phyloP scores from a whole-genome alignment of 2,329 filamentous ascomycete species.

The Cordyceps pruinosa region DNA sequence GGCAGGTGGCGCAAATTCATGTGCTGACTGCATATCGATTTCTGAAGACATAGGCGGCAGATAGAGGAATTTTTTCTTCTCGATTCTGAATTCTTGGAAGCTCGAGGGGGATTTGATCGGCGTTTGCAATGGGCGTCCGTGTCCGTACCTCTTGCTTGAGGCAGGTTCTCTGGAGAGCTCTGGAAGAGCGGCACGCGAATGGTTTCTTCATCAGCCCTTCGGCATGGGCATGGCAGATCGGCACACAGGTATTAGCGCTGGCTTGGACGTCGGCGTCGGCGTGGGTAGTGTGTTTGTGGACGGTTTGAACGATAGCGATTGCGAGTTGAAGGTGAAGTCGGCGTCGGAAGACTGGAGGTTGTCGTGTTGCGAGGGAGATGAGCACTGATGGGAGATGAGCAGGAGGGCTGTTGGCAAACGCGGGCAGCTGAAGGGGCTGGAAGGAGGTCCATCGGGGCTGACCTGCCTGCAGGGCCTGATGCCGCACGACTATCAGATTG shows the following conservation, averaged over 20 bases:
- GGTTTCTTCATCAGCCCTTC: too few relatives aligned
- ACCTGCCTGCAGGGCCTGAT: not conserved
- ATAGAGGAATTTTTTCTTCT: too few relatives aligned
- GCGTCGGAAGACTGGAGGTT: too few relatives aligned
- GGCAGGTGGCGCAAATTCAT: constrained; percentile 14
- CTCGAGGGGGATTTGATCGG: too few relatives aligned
- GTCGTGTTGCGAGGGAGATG: too few relatives aligned
- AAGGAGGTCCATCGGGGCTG: not conserved
- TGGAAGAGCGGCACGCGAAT: too few relatives aligned
- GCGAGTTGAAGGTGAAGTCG: not conserved
- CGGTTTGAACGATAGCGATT: not conserved
- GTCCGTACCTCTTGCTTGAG: too few relatives aligned
- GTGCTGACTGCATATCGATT: constrained; percentile 11
- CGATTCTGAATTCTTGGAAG: too few relatives aligned
- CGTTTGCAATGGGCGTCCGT: too few relatives aligned
- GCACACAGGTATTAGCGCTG: not conserved
- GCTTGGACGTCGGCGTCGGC: not conserved
- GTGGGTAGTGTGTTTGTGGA: not conserved
- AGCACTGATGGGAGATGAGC: not conserved
- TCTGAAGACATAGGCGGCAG: not conserved
- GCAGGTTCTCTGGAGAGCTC: too few relatives aligned
- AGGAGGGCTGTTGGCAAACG: not conserved
- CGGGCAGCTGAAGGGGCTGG: not conserved
- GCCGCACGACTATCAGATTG: not conserved
- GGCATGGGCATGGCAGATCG: too few relatives aligned